Conservation (phyloP, 805 yeast species). For the Candida railenensis region DNA sequence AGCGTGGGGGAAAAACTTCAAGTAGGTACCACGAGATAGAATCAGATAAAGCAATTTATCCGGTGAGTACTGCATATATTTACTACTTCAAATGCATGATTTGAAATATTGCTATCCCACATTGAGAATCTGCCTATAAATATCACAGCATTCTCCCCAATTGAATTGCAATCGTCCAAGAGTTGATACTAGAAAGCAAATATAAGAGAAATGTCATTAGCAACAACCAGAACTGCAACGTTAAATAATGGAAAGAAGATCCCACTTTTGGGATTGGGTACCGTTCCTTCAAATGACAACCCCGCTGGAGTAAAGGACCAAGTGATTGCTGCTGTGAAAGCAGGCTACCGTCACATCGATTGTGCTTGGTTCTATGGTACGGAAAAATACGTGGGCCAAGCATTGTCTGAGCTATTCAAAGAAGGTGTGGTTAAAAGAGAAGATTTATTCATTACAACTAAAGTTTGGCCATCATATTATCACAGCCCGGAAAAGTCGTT, state of each 20-base stretch:
- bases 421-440: conserved; percentile 51
- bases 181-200: no score
- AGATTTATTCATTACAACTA: conserved; percentile 38
- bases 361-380: conserved; percentile 53
- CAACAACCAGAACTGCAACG: conserved; percentile 40
- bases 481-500: conserved; percentile 41
- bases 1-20: neutral
- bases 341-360: conserved; percentile 50
- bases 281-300: conserved; percentile 28
- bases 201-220: conserved; percentile 17
- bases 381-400: conserved; percentile 43
- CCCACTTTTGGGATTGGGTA: conserved; percentile 71
- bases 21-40: neutral
- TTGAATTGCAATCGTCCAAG: no score
- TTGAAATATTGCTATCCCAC: neutral
- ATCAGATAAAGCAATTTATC: neutral
- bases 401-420: conserved; percentile 45
- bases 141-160: no score
- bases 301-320: conserved; percentile 30
- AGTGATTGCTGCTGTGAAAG: conserved; percentile 38
- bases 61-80: no score
- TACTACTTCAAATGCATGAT: neutral
- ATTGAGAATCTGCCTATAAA: neutral
- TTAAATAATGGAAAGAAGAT: conserved; percentile 58
- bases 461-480: conserved; percentile 45